Evolutionary conservation across 1,284 basidiomycete genomes (phyloP), one percentile per base, ranked within the genome.

Genomic region (Ustilago trichophora): DNA sequence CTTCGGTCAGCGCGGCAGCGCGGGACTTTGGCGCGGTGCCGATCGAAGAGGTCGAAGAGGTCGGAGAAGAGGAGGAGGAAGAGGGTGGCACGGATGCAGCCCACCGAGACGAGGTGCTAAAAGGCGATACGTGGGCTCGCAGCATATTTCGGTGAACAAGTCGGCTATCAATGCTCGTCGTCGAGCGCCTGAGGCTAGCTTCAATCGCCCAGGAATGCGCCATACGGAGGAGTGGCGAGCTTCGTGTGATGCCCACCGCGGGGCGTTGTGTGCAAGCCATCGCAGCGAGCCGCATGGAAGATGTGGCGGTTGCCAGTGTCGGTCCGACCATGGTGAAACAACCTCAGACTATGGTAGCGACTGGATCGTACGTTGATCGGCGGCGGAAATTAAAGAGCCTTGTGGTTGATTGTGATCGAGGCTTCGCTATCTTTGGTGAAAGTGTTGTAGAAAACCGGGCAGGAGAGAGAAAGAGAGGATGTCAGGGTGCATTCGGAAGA

Each of bases 161-260:
- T n/a, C n/a, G n/a, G n/a, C n/a, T n/a, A n/a, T n/a, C n/a, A n/a
- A n/a, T n/a, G n/a, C 37, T 5, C 21, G 24, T 16, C 2, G 22
- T 13, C 1, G 47, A n/a, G 1, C 18, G 1, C 18, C 3, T 12
- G 31, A 19, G 32, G n/a, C 26, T 33, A 1, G 52, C 48, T 36
- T 67, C 64, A 8, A 52, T 38, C 22, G 64, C 60, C 66, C 66
- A 69, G 27, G 51, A 48, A 32, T 69, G 66, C 21, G 66, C 66
- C 36, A 64, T 58, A 29, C 51, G 46, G n/a, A 50, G 33, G 13
- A 69, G 38, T 32, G 56, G 54, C 25, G 66, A 64, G 16, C 40
- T 21, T n/a, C 38, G 41, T 33, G 32, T 37, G 9, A 42, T 26
- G n/a, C 21, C 22, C n/a, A 47, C 4, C 4, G 45, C n/a, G 21